These are phyloP conservation scores for Heliamphora exappendiculata DNA, from an alignment of 148 eudicot species.

Conservation along the genomic window DNA sequence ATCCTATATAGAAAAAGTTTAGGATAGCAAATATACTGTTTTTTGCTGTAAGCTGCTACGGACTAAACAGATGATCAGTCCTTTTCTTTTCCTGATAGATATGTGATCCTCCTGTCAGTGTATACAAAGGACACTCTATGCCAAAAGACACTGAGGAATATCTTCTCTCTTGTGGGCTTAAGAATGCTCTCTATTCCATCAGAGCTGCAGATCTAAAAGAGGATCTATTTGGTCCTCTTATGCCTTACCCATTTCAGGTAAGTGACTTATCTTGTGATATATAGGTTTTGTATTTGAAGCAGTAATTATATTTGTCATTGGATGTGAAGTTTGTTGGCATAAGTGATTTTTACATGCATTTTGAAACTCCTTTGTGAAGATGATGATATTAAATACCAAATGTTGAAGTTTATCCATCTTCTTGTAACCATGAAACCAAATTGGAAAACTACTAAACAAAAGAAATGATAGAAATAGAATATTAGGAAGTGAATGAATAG, in stretches of 20 bases:
- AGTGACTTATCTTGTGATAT: neutral
- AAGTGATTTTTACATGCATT: neutral
- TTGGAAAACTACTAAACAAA: neutral
- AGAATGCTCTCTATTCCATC: constrained; percentile 76
- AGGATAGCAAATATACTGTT: neutral
- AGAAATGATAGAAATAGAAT: no score
- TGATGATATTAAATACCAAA: neutral
- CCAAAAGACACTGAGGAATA: constrained; percentile 64
- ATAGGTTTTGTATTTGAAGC: neutral
- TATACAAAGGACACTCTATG: constrained; percentile 63
- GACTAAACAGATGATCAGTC: neutral
- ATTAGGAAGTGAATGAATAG: no score
- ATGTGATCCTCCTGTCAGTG: constrained; percentile 77
- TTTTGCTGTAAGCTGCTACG: neutral
- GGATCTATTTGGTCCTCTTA: constrained; percentile 69
- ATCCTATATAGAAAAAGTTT: neutral
- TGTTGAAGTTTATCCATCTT: neutral
- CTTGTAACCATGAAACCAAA: neutral
- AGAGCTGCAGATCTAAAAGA: constrained; percentile 70
- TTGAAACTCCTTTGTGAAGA: neutral
- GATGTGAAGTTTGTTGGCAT: neutral
- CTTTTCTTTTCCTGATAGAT: constrained; percentile 30
- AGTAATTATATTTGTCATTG: neutral
- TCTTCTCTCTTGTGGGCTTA: constrained; percentile 62
- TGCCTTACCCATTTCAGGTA: constrained; percentile 66